A percentile compares a stretch with the other conserved stretches of the same genome.
Evolutionary conservation across 495 filamentous ascomycete genomes (phyloP).

Genomic region (Aspergillus wentii): DNA sequence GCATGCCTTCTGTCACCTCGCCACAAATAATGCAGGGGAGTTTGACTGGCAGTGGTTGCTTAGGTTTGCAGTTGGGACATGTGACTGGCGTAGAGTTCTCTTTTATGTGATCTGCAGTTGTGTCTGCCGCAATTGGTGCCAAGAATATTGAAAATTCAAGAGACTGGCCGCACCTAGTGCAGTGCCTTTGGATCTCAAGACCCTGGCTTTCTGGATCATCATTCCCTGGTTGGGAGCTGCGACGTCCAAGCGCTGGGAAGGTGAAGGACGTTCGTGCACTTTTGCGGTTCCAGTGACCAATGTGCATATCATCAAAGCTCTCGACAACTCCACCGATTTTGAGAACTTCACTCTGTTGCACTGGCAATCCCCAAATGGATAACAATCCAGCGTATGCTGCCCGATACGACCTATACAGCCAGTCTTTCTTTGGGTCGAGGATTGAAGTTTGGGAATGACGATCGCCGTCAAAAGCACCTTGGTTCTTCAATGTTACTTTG

Average conservation of each 20-base stretch:
- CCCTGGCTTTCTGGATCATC: conserved; percentile 14
- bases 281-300: conserved; percentile 17
- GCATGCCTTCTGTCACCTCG: conserved; percentile 42
- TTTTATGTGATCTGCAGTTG: conserved; percentile 15
- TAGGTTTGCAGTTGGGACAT: conserved; percentile 34
- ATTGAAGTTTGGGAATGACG: conserved; percentile 63
- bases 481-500: conserved; percentile 66
- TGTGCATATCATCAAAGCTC: conserved; percentile 9
- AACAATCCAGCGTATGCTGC: conserved; percentile 77
- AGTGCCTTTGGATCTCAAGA: conserved; percentile 42
- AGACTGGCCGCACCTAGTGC: conserved; percentile 37
- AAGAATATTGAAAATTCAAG: conserved; percentile 38
- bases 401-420: conserved; percentile 66
- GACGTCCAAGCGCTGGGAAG: conserved; percentile 5
- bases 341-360: conserved; percentile 72
- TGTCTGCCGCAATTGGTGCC: conserved; percentile 13
- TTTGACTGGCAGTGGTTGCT: conserved; percentile 32
- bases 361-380: conserved; percentile 73
- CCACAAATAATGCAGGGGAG: conserved; percentile 44
- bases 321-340: conserved; percentile 53
- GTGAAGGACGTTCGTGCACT: conserved; percentile 22
- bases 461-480: conserved; percentile 72
- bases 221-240: conserved; percentile 5
- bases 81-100: conserved; percentile 12
- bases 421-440: conserved; percentile 57